Evolutionary conservation across 1,139 yeast genomes (phyloP).

Genomic region (Debaryomycetaceae sp.): DNA sequence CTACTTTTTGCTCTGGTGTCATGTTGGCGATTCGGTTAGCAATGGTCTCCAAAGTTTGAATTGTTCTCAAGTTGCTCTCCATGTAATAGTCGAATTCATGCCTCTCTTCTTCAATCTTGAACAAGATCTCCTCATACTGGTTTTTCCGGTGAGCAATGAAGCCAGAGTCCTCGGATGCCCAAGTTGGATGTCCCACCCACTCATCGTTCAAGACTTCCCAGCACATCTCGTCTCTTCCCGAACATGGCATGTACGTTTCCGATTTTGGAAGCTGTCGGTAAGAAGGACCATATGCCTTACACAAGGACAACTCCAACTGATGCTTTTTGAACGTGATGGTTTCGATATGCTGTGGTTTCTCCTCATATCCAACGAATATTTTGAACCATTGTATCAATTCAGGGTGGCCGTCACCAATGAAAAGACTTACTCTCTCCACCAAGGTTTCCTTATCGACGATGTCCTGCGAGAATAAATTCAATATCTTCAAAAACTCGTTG

Average conservation of each 20-base stretch:
- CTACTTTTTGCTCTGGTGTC: conserved; percentile 84
- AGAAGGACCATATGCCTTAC: conserved; percentile 90
- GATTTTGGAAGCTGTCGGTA: conserved; percentile 90
- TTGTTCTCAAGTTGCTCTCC: conserved; percentile 92
- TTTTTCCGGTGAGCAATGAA: conserved; percentile 96
- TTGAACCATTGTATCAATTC: conserved; percentile 91
- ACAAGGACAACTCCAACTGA: conserved; percentile 78
- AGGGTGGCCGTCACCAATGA: conserved; percentile 68
- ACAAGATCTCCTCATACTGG: conserved; percentile 92
- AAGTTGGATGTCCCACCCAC: conserved; percentile 99
- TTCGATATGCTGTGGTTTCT: conserved; percentile 73
- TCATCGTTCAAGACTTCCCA: conserved; percentile 98
- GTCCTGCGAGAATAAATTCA: conserved; percentile 85
- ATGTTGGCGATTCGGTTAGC: conserved; percentile 92
- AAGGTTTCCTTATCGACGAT: conserved; percentile 79
- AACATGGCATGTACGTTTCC: conserved; percentile 95
- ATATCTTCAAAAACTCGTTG: conserved; percentile 82
- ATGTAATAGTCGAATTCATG: conserved; percentile 94
- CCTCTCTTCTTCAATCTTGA: conserved; percentile 95
- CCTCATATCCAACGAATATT: conserved; percentile 83
- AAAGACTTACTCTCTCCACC: conserved; percentile 80
- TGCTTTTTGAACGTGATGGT: conserved; percentile 86
- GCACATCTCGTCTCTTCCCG: conserved; percentile 98
- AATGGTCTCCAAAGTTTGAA: conserved; percentile 91
- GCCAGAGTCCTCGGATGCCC: conserved; percentile 99